A percentile compares a stretch with the other conserved stretches of the same genome.
Evolutionary conservation across 768 basidiomycete genomes (phyloP).

Genomic region (Termitomyces sp.): DNA sequence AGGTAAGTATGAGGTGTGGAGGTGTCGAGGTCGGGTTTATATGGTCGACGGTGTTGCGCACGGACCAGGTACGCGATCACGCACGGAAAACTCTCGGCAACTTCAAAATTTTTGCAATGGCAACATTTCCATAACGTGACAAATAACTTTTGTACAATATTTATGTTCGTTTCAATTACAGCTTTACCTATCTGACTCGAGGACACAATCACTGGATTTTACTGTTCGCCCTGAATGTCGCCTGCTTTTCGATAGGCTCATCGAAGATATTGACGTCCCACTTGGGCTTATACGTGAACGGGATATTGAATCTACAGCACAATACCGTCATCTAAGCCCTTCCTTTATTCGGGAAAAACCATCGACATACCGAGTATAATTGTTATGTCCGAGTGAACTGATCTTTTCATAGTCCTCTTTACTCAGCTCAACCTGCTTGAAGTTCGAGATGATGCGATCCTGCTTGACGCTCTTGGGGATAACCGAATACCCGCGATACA

Average conservation of each 20-base stretch:
- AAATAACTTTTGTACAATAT: conserved; percentile 7
- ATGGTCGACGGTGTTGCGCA: not conserved
- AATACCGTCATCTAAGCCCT: not conserved
- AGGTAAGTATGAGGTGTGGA: conserved; percentile 50
- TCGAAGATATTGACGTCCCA: conserved; percentile 76
- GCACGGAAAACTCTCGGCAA: not conserved
- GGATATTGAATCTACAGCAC: conserved; percentile 53
- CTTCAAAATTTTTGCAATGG: not conserved
- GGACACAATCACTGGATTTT: conserved; percentile 19
- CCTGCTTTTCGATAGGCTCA: conserved; percentile 50
- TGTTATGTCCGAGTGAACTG: conserved; percentile 40
- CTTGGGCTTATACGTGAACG: conserved; percentile 46
- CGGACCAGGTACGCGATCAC: not conserved
- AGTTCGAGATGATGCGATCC: conserved; percentile 70
- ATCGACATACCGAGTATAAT: conserved; percentile 32
- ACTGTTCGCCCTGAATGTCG: conserved; percentile 21
- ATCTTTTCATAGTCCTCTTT: conserved; percentile 64
- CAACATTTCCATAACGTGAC: not conserved
- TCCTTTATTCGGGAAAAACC: not conserved
- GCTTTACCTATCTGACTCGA: not conserved
- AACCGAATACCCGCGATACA: conserved; percentile 67
- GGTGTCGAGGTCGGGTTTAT: not conserved
- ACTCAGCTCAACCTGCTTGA: conserved; percentile 64
- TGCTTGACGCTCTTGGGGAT: conserved; percentile 81
- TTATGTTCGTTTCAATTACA: not conserved